These are phyloP conservation scores for Aureobasidium mangrovei DNA, from an alignment of 2,329 filamentous ascomycete genomes.

Conservation along the genomic window DNA sequence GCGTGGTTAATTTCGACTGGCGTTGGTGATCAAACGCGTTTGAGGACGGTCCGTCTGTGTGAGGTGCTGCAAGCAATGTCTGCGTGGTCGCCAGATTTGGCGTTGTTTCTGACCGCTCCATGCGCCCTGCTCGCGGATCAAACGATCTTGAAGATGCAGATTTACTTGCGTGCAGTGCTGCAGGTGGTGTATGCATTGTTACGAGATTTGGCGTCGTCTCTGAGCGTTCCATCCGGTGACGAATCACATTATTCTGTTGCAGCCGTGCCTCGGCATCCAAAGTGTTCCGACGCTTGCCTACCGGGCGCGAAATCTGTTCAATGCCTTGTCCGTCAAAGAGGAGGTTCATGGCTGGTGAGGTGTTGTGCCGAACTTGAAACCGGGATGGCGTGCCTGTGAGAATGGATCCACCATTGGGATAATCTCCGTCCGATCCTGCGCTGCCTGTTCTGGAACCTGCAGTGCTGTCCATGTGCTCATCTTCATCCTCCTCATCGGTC, in stretches of 20 bases:
- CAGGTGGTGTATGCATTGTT: not conserved
- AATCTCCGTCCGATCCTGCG: conserved; percentile 22
- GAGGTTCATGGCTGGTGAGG: conserved; percentile 16
- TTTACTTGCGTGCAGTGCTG: not conserved
- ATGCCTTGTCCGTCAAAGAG: conserved; percentile 20
- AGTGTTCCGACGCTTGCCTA: not conserved
- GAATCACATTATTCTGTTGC: not conserved
- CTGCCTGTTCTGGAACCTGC: conserved; percentile 16
- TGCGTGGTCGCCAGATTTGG: not conserved
- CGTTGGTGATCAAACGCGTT: not conserved
- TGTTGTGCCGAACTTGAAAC: conserved; percentile 24
- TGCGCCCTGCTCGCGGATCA: not conserved
- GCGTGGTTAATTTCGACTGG: not conserved
- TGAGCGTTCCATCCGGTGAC: conserved; percentile 1
- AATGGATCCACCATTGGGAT: conserved; percentile 28
- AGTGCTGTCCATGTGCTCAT: conserved; percentile 13
- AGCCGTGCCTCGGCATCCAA: not conserved
- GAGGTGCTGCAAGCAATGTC: not conserved
- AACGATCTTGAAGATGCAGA: not conserved
- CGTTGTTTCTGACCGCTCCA: conserved; percentile 5
- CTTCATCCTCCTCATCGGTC: conserved; percentile 16
- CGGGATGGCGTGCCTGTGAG: conserved; percentile 28
- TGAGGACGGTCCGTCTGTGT: not conserved
- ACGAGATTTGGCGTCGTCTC: conserved; percentile 8
- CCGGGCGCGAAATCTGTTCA: not conserved